Evolutionary conservation across 2,329 filamentous ascomycete species (phyloP), one percentile per base, ranked within the genome.

Genomic region (Alternaria incomplexa): DNA sequence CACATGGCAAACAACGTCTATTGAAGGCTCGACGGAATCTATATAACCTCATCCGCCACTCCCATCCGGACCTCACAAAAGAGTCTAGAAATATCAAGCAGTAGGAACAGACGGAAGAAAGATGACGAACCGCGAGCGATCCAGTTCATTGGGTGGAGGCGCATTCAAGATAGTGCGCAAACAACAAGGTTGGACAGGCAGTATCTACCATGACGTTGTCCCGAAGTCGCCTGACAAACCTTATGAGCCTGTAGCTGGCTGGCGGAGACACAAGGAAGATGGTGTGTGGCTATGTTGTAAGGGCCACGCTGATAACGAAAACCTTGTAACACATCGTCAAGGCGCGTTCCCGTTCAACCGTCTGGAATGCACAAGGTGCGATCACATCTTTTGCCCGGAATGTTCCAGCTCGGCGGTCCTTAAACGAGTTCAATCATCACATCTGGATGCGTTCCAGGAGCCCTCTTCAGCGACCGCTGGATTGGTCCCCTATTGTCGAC

Each of bases 221-320:
- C 36, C 36, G 36, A 40, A 40, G 36, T 40, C 36, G 8, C 36
- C 36, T 40, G 36, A 40, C 3, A 40, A 40, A 2, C 36, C 36
- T 2, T 40, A 40, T 1, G 36, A 40, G 36, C 36, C 36, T 40
- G 36, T 40, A 40, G 36, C 36, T 4, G 12, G n/a, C 26, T 50
- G 26, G 26, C 10, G 5, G 0, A n/a, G n/a, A 32, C 28, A 7
- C 17, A 17, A 40, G 36, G 57, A 65, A 5, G 63, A 70, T 26
- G 67, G 65, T 1, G 17, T 70, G 2, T 70, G 65, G 67, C 40
- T 61, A 11, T 70, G 65, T 53, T 68, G 63, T 32, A 32, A 32
- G 12, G 25, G 15, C 12, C 45, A 61, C 20, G 66, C 63, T 36
- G 59, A 36, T 5, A 57, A 64, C 32, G 61, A 66, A 17, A 70